Percentiles rank a stretch among this genome's conserved stretches.
phyloP scores from a whole-genome alignment of 257 asterid genomes.

The Leonotis leonurus region DNA sequence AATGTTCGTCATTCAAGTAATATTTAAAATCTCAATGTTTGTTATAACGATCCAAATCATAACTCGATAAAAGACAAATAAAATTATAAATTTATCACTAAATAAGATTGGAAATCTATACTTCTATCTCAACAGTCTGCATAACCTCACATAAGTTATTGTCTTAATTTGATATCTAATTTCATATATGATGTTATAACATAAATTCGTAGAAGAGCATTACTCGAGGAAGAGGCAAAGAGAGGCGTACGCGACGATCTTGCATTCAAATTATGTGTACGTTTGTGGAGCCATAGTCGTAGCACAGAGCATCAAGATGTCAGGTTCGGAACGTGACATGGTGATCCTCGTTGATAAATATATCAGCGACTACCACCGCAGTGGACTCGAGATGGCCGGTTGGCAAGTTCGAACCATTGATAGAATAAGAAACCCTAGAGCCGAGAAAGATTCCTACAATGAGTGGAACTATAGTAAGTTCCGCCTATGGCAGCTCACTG shows the following conservation, averaged over 20 bases:
- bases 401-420: slow-evolving; percentile 66
- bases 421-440: slow-evolving; percentile 75
- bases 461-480: slow-evolving; percentile 96
- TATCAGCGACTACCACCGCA: slow-evolving; percentile 46
- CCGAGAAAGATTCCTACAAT: slow-evolving; percentile 73
- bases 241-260: slow-evolving; percentile 81
- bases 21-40: no score
- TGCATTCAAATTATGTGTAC: slow-evolving; percentile 67
- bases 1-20: no score
- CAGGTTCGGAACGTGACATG: slow-evolving; percentile 67
- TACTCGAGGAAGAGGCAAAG: slow-evolving; percentile 28
- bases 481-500: slow-evolving; percentile 83
- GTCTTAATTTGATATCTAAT: no score
- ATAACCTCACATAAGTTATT: no score
- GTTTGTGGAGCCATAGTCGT: slow-evolving; percentile 91
- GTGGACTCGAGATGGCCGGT: slow-evolving; percentile 65
- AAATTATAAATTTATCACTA: no score
- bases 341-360: slow-evolving; percentile 70
- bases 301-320: slow-evolving; percentile 65
- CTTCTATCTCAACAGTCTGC: no score
- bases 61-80: no score
- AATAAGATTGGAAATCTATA: no score
- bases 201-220: slow-evolving; percentile 34
- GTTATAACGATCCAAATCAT: no score
- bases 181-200: no score